Evolutionary conservation across 768 basidiomycete species (phyloP), one percentile per base, ranked within the genome.

Genomic region (Russula sp.): DNA sequence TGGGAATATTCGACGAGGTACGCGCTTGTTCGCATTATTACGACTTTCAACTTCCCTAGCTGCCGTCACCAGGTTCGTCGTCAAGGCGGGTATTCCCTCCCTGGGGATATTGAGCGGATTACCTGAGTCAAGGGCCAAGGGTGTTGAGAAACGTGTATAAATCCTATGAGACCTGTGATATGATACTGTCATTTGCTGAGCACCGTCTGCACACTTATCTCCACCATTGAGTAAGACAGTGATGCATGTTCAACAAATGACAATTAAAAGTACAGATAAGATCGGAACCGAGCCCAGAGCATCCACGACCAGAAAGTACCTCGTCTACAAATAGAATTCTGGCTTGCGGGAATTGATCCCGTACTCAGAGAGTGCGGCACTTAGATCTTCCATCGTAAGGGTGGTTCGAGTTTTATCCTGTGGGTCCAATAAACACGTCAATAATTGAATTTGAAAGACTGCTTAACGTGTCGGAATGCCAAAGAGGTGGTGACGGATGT

Each of bases 341-440:
- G 96, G 94, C 69, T 97, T 96, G 72, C 89, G 86, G 14, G 92
- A 82, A 68, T 89, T 94, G 70, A 99, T 93, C 6, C 96, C 96
- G 70, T 98, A 97, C 74, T 99, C 97, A n/a, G 82, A 81, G 37
- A 99, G 81, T 1, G 97, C 97, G 6, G 93, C 80, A 63, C 89
- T 91, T 40, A 99, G 80, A 72, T 99, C 97, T 57, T 99, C 97
- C 94, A 98, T 98, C 20, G 93, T 97, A 66, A 99, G 76, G 0
- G 94, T 91, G 45, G 96, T 98, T 65, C 91, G 85, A 45, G 92
- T 94, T 71, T 94, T 91, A 71, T 93, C 91, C 90, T 93, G 64
- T 16, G 3, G n/a, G 44, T 27, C 31, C n/a, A 27, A 53, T 18
- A 37, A 42, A 34, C 35, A 5, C 22, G n/a, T 58, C n/a, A 57